Conservation (phyloP, 2,329 filamentous ascomycete genomes). For the Cladosporium halotolerans region DNA sequence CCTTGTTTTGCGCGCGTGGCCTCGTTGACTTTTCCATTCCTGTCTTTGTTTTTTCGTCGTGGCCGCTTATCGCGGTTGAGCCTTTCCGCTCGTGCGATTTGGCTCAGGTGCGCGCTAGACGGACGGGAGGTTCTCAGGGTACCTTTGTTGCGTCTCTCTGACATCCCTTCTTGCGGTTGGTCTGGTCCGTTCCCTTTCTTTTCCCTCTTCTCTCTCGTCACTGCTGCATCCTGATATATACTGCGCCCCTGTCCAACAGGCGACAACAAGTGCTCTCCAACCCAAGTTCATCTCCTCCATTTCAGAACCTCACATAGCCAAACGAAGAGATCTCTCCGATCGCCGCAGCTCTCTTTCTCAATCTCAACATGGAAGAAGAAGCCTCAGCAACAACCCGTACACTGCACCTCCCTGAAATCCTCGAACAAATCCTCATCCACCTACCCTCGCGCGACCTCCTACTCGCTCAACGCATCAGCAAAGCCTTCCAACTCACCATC, state of each 20-base stretch:
- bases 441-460: slow-evolving; percentile 29
- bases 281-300: not conserved
- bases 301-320: not conserved
- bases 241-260: not conserved
- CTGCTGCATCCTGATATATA: not conserved
- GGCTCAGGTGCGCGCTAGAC: too few relatives aligned
- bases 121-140: too few relatives aligned
- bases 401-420: slow-evolving; percentile 33
- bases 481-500: slow-evolving; percentile 24
- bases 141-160: too few relatives aligned
- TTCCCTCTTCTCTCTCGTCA: not conserved
- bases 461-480: slow-evolving; percentile 28
- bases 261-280: not conserved
- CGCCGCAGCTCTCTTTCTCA: not conserved
- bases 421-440: slow-evolving; percentile 32
- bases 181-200: not conserved
- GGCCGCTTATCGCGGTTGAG: too few relatives aligned
- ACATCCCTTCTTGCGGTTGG: not conserved
- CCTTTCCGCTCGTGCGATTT: too few relatives aligned
- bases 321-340: not conserved
- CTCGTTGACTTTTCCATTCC: too few relatives aligned
- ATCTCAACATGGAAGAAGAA: too few relatives aligned
- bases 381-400: slow-evolving; percentile 1
- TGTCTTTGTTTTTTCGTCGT: too few relatives aligned
- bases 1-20: too few relatives aligned